phyloP scores from a whole-genome alignment of 768 basidiomycete genomes.

The Leccinellum luteum region DNA sequence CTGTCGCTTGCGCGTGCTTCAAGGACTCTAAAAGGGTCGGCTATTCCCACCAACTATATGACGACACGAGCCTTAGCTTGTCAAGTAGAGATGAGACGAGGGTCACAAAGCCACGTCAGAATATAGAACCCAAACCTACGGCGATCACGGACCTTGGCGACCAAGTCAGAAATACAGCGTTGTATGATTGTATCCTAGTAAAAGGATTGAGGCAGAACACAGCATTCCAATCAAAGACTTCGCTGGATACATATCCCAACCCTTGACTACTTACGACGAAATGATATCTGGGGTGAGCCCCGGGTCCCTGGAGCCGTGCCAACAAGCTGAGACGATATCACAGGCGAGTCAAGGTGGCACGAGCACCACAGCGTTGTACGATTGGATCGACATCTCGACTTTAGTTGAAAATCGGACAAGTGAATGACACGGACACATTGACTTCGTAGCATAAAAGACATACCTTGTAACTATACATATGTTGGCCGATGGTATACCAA shows the following conservation, averaged over 20 bases:
- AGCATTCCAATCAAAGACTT: neutral
- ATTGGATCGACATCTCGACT: neutral
- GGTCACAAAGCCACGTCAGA: neutral
- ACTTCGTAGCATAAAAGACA: no score
- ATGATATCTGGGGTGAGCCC: neutral
- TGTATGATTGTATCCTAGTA: neutral
- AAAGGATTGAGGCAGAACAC: neutral
- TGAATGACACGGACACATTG: neutral
- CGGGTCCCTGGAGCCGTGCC: neutral
- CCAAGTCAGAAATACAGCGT: neutral
- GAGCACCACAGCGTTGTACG: neutral
- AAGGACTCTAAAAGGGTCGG: neutral
- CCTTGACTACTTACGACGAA: neutral
- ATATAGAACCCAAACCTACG: neutral
- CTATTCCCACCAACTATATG: neutral
- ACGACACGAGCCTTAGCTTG: neutral
- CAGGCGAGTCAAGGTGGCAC: neutral
- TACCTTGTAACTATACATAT: no score
- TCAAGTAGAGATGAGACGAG: neutral
- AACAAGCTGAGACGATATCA: neutral
- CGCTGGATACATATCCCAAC: neutral
- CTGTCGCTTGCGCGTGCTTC: slow-evolving; percentile 2
- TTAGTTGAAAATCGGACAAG: neutral
- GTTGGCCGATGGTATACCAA: no score
- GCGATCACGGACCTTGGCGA: neutral